Conservation (phyloP, 257 asterid species). For the Solanum virginianum region DNA sequence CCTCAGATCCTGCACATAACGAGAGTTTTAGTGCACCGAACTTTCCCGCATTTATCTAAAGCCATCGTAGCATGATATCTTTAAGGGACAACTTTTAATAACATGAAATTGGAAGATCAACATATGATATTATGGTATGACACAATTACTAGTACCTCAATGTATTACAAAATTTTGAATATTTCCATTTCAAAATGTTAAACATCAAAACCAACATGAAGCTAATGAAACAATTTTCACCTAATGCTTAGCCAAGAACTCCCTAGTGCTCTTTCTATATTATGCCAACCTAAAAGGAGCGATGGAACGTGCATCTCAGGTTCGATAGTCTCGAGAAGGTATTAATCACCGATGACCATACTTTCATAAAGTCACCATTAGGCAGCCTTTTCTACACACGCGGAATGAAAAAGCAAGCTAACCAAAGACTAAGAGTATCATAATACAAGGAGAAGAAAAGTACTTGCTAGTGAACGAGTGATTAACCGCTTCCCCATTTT, state of each 20-base stretch:
- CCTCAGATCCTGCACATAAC: no score
- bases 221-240: neutral
- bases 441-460: neutral
- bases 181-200: neutral
- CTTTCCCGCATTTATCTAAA: neutral
- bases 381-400: neutral
- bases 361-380: neutral
- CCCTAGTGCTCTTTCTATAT: neutral
- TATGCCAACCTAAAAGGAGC: neutral
- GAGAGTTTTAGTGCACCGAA: accelerated
- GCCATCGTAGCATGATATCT: neutral
- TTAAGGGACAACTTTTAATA: neutral
- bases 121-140: neutral
- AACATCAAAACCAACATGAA: neutral
- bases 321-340: neutral
- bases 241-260: neutral
- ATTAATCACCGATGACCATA: neutral
- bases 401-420: neutral
- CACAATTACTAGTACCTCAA: neutral
- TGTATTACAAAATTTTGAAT: neutral
- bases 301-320: neutral
- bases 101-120: neutral
- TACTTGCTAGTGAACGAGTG: neutral
- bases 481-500: slow-evolving; percentile 76
- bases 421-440: neutral